Conservation (phyloP, 202 grass and related monocot genomes). For the Setaria viridis region DNA sequence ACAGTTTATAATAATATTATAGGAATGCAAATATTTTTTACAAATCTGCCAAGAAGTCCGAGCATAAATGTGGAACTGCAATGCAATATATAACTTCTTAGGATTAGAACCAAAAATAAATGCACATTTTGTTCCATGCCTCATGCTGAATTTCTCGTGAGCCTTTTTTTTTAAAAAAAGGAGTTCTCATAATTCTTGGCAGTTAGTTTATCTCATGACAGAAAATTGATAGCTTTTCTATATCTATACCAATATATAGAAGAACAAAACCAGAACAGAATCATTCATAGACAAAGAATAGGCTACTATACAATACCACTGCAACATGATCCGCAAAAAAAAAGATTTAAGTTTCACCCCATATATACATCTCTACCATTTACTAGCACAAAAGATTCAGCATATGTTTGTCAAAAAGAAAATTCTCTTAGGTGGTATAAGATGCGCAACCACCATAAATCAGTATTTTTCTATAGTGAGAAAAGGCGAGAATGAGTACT, state of each 20-base stretch:
- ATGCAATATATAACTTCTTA: not conserved
- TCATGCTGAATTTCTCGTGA: not conserved
- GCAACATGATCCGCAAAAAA: not conserved
- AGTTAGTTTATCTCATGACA: not conserved
- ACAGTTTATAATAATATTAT: not conserved
- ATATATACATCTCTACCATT: not conserved
- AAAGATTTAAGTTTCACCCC: not conserved
- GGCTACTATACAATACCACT: not conserved
- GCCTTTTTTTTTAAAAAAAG: not conserved
- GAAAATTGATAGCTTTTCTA: not conserved
- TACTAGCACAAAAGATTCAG: not conserved
- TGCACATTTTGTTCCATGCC: not conserved
- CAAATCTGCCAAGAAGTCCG: not conserved
- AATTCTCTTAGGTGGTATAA: not conserved
- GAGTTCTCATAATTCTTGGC: not conserved
- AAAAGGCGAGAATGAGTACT: not conserved
- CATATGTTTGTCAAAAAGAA: not conserved
- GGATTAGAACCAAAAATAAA: not conserved
- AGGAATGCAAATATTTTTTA: not conserved
- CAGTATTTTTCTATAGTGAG: not conserved
- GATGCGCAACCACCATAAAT: not conserved
- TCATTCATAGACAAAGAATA: not conserved
- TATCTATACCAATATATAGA: not conserved
- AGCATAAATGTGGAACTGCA: not conserved
- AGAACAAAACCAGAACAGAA: not conserved